Percentiles rank a stretch among this genome's conserved stretches.
Conservation (phyloP, 2,329 filamentous ascomycete genomes). For the Xylariomycetidae sp. region DNA sequence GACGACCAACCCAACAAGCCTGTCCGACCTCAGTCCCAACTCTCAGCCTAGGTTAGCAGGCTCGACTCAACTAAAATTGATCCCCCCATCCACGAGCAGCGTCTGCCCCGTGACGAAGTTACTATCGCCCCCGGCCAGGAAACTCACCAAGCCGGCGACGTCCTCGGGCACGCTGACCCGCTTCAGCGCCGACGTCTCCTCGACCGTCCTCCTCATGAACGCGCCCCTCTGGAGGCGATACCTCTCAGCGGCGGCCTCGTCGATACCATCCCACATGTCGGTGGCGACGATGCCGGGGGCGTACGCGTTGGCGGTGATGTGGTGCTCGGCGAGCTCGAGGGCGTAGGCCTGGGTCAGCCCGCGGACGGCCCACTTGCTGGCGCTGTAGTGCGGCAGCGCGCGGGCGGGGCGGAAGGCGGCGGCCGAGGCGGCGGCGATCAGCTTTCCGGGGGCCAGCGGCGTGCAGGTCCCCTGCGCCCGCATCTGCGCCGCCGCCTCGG, state of each 20-base stretch:
- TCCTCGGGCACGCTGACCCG: conserved; percentile 58
- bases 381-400: conserved; percentile 57
- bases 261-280: conserved; percentile 65
- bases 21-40: too few relatives aligned
- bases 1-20: too few relatives aligned
- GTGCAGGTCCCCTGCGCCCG: conserved; percentile 52
- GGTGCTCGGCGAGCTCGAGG: conserved; percentile 58
- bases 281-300: conserved; percentile 65
- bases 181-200: conserved; percentile 51
- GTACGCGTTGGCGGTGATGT: conserved; percentile 64
- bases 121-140: conserved; percentile 52
- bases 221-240: conserved; percentile 46
- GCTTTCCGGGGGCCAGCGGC: conserved; percentile 32
- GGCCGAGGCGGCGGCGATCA: conserved; percentile 50
- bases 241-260: conserved; percentile 51
- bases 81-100: conserved; percentile 56
- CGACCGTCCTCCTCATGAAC: conserved; percentile 49
- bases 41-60: too few relatives aligned
- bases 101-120: conserved; percentile 65
- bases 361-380: conserved; percentile 62
- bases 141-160: conserved; percentile 59
- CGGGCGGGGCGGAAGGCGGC: conserved; percentile 57
- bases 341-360: conserved; percentile 63
- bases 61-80: conserved; percentile 24
- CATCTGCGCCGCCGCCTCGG: conserved; percentile 59